Evolutionary conservation across 805 yeast species (phyloP).

Genomic region (Candida dajiaensis): DNA sequence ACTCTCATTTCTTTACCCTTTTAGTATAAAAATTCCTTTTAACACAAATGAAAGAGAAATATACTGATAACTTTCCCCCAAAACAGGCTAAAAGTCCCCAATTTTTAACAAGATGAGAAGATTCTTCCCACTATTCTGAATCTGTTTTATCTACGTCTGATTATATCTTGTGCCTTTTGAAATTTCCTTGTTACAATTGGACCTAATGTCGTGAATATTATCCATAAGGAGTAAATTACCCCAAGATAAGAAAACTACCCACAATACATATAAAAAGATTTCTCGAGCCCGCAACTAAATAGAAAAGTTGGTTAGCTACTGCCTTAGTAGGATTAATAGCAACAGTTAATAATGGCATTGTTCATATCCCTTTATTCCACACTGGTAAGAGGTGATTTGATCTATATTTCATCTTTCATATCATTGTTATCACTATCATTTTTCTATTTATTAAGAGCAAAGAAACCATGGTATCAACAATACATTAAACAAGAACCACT

Average conservation of each 20-base stretch:
- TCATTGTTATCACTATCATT: not conserved
- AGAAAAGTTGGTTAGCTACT: too few relatives aligned
- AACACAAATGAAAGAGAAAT: too few relatives aligned
- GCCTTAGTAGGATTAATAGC: too few relatives aligned
- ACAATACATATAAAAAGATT: not conserved
- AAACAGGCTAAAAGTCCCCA: too few relatives aligned
- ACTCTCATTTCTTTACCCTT: not conserved
- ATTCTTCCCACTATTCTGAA: too few relatives aligned
- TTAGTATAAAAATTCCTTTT: not conserved
- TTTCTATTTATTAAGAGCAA: not conserved
- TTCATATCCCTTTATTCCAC: not conserved
- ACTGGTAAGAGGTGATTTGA: not conserved
- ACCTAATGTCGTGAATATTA: not conserved
- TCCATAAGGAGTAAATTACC: not conserved
- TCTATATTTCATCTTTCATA: not conserved
- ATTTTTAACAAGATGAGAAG: too few relatives aligned
- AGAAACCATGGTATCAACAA: conserved; percentile 2
- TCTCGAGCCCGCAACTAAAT: too few relatives aligned
- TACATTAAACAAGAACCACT: conserved; percentile 20
- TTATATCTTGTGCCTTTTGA: not conserved
- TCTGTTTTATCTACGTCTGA: not conserved
- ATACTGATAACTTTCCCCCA: not conserved
- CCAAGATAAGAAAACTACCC: not conserved
- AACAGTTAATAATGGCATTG: not conserved
- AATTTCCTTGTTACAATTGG: too few relatives aligned